phyloP scores from a whole-genome alignment of 495 filamentous ascomycete species.

The Diplogelasinospora grovesii region DNA sequence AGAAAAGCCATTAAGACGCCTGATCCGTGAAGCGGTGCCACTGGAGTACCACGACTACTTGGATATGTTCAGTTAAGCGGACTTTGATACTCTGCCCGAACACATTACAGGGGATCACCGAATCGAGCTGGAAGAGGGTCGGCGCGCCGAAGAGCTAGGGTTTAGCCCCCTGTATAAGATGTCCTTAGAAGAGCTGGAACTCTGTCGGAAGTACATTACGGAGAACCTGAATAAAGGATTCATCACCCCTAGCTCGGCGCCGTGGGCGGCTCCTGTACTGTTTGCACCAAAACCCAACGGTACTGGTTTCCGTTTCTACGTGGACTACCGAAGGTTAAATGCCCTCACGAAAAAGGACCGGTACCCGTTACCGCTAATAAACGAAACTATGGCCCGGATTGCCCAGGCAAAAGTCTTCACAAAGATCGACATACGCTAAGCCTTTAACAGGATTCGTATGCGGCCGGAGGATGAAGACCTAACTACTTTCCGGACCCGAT shows the following conservation, averaged over 20 bases:
- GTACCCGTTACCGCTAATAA: conserved; percentile 40
- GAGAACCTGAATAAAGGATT: conserved; percentile 10
- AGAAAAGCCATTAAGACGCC: neutral
- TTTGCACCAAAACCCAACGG: conserved; percentile 31
- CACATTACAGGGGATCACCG: neutral
- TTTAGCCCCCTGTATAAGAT: conserved; percentile 22
- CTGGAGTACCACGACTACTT: neutral
- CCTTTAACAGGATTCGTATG: too few species aligned
- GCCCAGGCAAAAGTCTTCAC: conserved; percentile 31
- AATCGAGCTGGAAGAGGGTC: neutral
- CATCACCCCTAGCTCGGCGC: conserved; percentile 5
- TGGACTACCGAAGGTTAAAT: conserved; percentile 42
- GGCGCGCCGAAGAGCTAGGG: neutral
- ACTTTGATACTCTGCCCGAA: neutral
- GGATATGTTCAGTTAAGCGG: neutral
- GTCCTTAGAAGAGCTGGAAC: conserved; percentile 17
- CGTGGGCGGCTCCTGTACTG: conserved; percentile 24
- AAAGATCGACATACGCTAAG: conserved; percentile 44
- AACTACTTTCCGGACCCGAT: too few species aligned
- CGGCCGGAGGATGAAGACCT: too few species aligned
- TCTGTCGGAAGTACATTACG: conserved; percentile 4
- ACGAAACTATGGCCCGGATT: conserved; percentile 32
- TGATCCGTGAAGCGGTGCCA: neutral
- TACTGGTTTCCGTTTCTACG: conserved; percentile 33
- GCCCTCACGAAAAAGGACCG: conserved; percentile 34